A percentile compares a stretch with the other conserved stretches of the same genome.
Evolutionary conservation across 2,329 filamentous ascomycete species (phyloP).

Genomic region (Didymosphaeria variabile): DNA sequence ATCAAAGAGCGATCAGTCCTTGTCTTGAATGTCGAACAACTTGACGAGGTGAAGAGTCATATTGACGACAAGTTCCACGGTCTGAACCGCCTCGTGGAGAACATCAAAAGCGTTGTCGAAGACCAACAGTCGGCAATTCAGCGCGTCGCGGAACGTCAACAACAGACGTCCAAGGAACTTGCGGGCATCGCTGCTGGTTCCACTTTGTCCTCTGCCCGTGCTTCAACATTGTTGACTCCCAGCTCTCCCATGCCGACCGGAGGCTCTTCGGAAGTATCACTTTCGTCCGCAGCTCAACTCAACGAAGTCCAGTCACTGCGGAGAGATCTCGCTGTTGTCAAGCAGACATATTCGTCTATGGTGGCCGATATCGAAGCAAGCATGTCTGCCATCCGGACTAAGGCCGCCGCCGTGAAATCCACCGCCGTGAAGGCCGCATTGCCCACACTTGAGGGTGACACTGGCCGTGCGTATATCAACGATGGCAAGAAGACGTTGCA

Average conservation of each 20-base stretch:
- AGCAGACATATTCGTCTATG: constrained; percentile 93
- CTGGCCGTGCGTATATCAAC: constrained; percentile 86
- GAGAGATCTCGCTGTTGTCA: constrained; percentile 87
- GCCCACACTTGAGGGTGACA: constrained; percentile 77
- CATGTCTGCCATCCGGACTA: constrained; percentile 83
- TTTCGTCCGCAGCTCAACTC: constrained; percentile 67
- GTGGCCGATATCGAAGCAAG: constrained; percentile 87
- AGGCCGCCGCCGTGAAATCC: constrained; percentile 82
- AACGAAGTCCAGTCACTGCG: constrained; percentile 82
- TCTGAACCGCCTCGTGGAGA: constrained; percentile 83
- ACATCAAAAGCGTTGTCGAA: constrained; percentile 82
- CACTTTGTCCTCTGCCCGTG: constrained; percentile 43
- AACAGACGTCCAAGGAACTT: constrained; percentile 89
- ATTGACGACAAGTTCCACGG: constrained; percentile 90
- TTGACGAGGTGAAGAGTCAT: constrained; percentile 96
- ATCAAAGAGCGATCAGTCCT: constrained; percentile 95
- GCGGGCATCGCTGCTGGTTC: constrained; percentile 67
- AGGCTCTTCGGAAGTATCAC: constrained; percentile 32
- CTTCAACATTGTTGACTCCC: constrained; percentile 45
- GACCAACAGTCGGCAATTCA: constrained; percentile 85
- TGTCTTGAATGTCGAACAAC: constrained; percentile 89
- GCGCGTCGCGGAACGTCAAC: constrained; percentile 87
- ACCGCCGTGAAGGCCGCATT: constrained; percentile 74
- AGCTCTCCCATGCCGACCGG: constrained; percentile 36
- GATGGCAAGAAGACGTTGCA: constrained; percentile 87